These are phyloP conservation scores for Cyclotella atomus DNA, from an alignment of 108 stramenopile species.

Conservation along the genomic window DNA sequence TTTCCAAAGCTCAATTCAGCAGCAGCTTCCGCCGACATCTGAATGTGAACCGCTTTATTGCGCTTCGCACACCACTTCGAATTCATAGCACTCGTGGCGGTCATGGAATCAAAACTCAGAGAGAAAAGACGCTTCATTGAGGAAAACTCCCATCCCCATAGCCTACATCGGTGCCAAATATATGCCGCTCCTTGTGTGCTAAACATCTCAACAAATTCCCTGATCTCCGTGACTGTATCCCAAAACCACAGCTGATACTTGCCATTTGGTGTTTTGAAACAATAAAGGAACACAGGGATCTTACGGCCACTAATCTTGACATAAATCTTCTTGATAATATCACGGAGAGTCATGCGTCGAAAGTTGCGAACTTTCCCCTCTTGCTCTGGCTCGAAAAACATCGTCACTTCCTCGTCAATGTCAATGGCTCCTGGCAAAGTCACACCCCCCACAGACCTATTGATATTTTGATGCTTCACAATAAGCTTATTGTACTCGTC, in stretches of 20 bases:
- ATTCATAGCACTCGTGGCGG: constrained; percentile 1
- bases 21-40: not conserved
- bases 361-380: not conserved
- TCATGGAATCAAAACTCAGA: no score
- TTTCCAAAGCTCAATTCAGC: not conserved
- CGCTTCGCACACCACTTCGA: not conserved
- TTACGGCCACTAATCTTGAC: no score
- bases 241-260: no score
- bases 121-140: no score
- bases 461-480: not conserved
- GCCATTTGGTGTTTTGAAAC: no score
- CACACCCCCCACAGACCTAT: not conserved
- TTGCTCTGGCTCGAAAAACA: not conserved
- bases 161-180: no score
- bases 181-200: no score
- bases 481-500: not conserved
- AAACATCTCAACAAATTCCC: no score
- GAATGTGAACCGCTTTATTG: not conserved
- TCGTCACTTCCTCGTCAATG: not conserved
- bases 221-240: no score
- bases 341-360: not conserved
- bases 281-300: no score
- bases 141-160: no score
- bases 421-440: not conserved
- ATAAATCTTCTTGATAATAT: not conserved